These are phyloP conservation scores for Xylariales sp. DNA, from an alignment of 2,329 filamentous ascomycete genomes.

Conservation along the genomic window DNA sequence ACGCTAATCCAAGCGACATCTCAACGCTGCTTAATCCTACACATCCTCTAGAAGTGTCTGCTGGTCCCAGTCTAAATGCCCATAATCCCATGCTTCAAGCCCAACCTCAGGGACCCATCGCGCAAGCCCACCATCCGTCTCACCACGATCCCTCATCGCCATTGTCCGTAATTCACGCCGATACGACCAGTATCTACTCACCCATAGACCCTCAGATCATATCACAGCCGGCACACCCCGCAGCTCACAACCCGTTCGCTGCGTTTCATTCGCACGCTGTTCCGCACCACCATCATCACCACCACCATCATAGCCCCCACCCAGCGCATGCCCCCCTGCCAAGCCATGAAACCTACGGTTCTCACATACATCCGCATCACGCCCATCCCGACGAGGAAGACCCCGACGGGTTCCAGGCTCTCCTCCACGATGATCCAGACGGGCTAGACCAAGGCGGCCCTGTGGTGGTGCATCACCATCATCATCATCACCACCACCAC, in stretches of 20 bases:
- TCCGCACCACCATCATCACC: conserved; percentile 10
- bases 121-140: conserved; percentile 14
- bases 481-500: conserved; percentile 2
- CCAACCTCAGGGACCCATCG: conserved; percentile 17
- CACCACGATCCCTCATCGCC: conserved; percentile 15
- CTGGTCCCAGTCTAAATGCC: conserved; percentile 22
- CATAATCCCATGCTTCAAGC: conserved; percentile 30
- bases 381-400: conserved; percentile 35
- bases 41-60: conserved; percentile 9
- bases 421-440: conserved; percentile 42
- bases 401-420: conserved; percentile 40
- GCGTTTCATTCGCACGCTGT: conserved; percentile 28
- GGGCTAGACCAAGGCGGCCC: conserved; percentile 10
- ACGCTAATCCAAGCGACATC: conserved; percentile 45
- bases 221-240: conserved; percentile 31
- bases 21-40: conserved; percentile 36
- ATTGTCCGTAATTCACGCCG: conserved; percentile 22
- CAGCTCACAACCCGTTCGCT: conserved; percentile 19
- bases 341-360: conserved; percentile 14
- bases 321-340: conserved; percentile 12
- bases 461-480: background rate
- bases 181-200: conserved; percentile 37
- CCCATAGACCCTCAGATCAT: conserved; percentile 60
- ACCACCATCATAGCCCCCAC: conserved; percentile 12
- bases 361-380: conserved; percentile 14